A percentile compares a stretch with the other conserved stretches of the same genome.
phyloP scores from a whole-genome alignment of 116 monocot species.

The Iris pallida region DNA sequence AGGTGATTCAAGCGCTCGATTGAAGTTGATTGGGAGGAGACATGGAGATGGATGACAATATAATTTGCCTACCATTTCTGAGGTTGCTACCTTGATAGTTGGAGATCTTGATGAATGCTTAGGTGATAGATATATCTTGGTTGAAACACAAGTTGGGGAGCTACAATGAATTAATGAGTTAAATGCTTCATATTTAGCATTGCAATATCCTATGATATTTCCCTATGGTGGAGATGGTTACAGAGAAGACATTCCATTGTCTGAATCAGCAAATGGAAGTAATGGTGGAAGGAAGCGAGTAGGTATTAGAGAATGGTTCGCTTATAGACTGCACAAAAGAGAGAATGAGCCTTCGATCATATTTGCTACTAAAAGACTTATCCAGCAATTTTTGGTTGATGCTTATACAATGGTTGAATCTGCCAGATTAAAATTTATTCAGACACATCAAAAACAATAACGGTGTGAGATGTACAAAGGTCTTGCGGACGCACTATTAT shows the following conservation, averaged over 20 bases:
- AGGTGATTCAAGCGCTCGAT: too few species aligned
- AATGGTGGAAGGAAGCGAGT: too few species aligned
- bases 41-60: too few species aligned
- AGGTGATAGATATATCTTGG: too few species aligned
- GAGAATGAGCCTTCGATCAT: not conserved
- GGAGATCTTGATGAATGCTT: too few species aligned
- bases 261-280: not conserved
- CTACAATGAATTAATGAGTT: not conserved
- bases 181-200: not conserved
- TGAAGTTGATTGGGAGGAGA: too few species aligned
- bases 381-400: constrained; percentile 5
- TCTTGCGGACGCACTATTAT: not conserved
- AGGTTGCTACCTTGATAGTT: too few species aligned
- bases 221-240: not conserved
- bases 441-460: too few species aligned
- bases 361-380: not conserved
- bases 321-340: not conserved
- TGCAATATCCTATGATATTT: not conserved
- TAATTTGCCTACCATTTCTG: too few species aligned
- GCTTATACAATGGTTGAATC: not conserved
- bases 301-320: not conserved
- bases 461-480: too few species aligned
- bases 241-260: not conserved
- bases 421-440: not conserved
- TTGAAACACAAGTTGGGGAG: not conserved